phyloP scores from a whole-genome alignment of 2,329 filamentous ascomycete genomes.

The Cercospora sp. region DNA sequence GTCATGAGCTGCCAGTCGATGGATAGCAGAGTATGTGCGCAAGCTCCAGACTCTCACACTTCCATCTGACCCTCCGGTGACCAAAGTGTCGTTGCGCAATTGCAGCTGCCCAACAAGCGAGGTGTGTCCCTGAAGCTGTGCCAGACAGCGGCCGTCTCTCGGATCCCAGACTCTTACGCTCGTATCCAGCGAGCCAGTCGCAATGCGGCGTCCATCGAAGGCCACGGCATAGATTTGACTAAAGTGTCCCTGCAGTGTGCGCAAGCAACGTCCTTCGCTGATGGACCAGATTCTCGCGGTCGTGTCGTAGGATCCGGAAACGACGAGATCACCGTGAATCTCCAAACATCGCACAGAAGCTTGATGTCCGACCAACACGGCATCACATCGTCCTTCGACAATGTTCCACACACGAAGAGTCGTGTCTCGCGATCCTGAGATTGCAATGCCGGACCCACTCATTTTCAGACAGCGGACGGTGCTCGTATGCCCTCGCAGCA shows the following conservation, averaged over 20 bases:
- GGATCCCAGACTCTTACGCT: conserved; percentile 93
- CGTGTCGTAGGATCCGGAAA: conserved; percentile 98
- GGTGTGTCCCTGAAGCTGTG: conserved; percentile 93
- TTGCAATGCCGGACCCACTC: conserved; percentile 89
- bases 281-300: conserved; percentile 98
- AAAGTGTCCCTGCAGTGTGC: conserved; percentile 90
- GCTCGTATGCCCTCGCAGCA: conserved; percentile 89
- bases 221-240: conserved; percentile 99
- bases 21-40: conserved; percentile 85
- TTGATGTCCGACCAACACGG: conserved; percentile 90
- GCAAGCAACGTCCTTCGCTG: conserved; percentile 86
- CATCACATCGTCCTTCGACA: conserved; percentile 79
- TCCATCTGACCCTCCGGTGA: conserved; percentile 93
- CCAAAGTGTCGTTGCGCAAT: conserved; percentile 89
- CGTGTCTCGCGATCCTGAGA: conserved; percentile 93
- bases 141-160: conserved; percentile 65
- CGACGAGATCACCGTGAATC: conserved; percentile 92
- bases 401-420: conserved; percentile 96
- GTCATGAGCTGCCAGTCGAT: conserved; percentile 92
- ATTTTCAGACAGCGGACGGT: conserved; percentile 97
- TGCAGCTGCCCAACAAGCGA: conserved; percentile 95
- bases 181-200: conserved; percentile 93
- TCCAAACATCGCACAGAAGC: conserved; percentile 93
- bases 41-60: conserved; percentile 96
- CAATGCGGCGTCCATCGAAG: conserved; percentile 89